Evolutionary conservation across 2,329 filamentous ascomycete genomes (phyloP).

Genomic region (Ilyonectria robusta): DNA sequence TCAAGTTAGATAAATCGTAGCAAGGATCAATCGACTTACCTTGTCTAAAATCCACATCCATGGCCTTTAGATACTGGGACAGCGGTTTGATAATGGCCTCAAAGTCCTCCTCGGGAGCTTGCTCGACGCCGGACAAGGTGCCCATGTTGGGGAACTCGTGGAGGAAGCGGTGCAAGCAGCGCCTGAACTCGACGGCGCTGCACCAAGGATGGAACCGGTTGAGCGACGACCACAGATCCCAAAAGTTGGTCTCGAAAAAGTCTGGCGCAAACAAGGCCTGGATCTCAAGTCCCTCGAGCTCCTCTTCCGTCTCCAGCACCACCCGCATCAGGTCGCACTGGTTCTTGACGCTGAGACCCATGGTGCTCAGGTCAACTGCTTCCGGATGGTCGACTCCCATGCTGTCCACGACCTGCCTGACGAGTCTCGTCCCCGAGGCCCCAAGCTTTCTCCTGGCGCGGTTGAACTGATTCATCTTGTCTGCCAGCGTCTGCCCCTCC

Average conservation of each 20-base stretch:
- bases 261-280: slow-evolving; percentile 45
- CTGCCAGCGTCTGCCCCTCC: slow-evolving; percentile 42
- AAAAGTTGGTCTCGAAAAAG: slow-evolving; percentile 48
- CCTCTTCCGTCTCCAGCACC: slow-evolving; percentile 45
- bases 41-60: slow-evolving; percentile 46
- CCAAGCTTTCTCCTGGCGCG: slow-evolving; percentile 42
- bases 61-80: slow-evolving; percentile 45
- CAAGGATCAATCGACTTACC: slow-evolving; percentile 31
- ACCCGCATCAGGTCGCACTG: slow-evolving; percentile 48
- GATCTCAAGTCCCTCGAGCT: slow-evolving; percentile 46
- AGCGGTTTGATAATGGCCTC: slow-evolving; percentile 47
- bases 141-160: slow-evolving; percentile 49
- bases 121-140: slow-evolving; percentile 42
- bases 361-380: slow-evolving; percentile 44
- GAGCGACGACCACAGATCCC: slow-evolving; percentile 47
- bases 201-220: slow-evolving; percentile 49
- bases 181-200: slow-evolving; percentile 46
- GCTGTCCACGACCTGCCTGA: slow-evolving; percentile 39
- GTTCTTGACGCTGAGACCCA: slow-evolving; percentile 49
- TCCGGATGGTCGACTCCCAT: slow-evolving; percentile 39
- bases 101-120: slow-evolving; percentile 47
- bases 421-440: slow-evolving; percentile 43
- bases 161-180: slow-evolving; percentile 45
- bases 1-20: slow-evolving; percentile 25
- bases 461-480: slow-evolving; percentile 44